Base-by-base conservation (phyloP, 192 early-diverging fungal genomes). In the Coemansia umbellata region DNA sequence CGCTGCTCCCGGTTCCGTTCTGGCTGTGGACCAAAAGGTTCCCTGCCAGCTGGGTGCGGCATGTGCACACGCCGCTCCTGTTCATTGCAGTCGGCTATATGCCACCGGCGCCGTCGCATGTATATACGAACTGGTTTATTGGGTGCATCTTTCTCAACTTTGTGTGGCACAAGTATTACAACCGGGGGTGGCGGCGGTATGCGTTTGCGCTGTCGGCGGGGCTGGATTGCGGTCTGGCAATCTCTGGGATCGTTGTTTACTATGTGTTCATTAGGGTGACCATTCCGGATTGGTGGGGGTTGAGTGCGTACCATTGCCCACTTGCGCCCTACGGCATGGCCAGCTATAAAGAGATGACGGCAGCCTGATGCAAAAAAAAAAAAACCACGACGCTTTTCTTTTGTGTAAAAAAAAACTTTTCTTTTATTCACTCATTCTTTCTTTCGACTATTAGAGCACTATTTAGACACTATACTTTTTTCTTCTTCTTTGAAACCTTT, bases 91-190 rank as follows among this genome's bases (percentile, higher is more conserved):
- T 72, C 43, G 78, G 78, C 1, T 78, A 68, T 47, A 82, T 80
- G 62, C 86, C 88, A 3, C 82, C 85, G 0, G 86, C 82, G 0
- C 73, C 78, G 0, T 74, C 83, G 9, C 69, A 77, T 17, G 66
- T 70, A 14, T 71, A 75, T 36, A 69, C 71, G 13, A 66, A 67
- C 42, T 74, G 63, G 61, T 76, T 80, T 44, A 74, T 81, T 58
- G 42, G 82, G 2, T 84, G 82, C 4, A 84, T 87, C 67, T 60
- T 89, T 39, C 85, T 85, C 55, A 90, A 90, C 65, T 87, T 78
- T 55, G 67, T 75, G 33, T 80, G 86, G 66, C 83, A 88, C 66
- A 79, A 82, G 48, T 77, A 80, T 39, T 66, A 71, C 51, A 78
- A 78, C 26, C 74, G 50, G 8, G 86, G 84, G 82, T 93, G 80